Base-by-base conservation (phyloP, 169 alveolate genomes). In the Fabrea salina region DNA sequence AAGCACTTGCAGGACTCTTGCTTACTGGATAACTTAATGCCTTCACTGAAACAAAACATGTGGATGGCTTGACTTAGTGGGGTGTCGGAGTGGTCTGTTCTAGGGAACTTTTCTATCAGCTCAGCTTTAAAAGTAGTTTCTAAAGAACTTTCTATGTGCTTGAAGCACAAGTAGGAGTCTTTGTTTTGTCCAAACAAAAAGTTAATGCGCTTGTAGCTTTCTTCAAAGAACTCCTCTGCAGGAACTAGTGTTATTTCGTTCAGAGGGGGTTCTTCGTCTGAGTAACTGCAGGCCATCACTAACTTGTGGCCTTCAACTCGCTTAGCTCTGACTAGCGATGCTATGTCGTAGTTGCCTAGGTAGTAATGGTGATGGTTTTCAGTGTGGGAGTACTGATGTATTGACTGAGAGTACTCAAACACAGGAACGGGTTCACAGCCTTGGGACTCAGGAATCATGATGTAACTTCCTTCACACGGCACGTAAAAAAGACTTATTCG, bases 91-190 rank as follows among this genome's bases (percentile, higher is more conserved):
- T 59, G 19, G 35, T 79, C 74, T 40, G 53, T 41, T 61, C 50
- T 27, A 2, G 89, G 89, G 37, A 77, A 76, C 53, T 58, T 22
- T n/a, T 64, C 75, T 16, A 77, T 35, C 4, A 83, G 41, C 32
- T 83, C 78, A 5, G 85, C 76, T 11, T 39, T 37, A 70, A 39
- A 77, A 25, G 56, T 50, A 27, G 22, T 40, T 41, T 30, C 1
- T 43, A 44, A 37, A n/a, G 76, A 50, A 58, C 37, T 30, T 33
- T 80, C 67, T 8, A 54, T 50, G 8, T 54, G 13, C 44, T 51
- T 49, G 50, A 37, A 82, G 78, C 88, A 82, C 16, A 82, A 49
- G 19, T 66, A 75, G 25, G 84, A 57, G 59, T 82, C 82, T 47
- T 68, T 75, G 27, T 57, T 67, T 4, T 68, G 75, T 4, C 85